Evolutionary conservation across 176 grass and related monocot genomes (phyloP).

Genomic region (Carex kokanica): DNA sequence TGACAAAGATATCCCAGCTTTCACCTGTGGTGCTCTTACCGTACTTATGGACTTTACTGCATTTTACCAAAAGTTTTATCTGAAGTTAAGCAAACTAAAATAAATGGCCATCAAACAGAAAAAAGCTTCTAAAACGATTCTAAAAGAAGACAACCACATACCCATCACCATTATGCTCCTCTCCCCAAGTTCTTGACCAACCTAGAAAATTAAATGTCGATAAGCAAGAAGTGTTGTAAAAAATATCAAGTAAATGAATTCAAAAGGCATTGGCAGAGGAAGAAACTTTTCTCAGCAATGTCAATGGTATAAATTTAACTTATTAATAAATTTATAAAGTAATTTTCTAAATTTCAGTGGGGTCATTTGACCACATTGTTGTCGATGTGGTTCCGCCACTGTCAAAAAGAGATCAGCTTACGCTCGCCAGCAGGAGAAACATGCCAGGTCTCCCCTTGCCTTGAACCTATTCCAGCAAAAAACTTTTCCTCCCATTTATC

Average conservation of each 20-base stretch:
- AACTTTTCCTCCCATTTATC: conserved; percentile 99
- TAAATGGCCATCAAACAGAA: not conserved
- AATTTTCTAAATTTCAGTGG: no score
- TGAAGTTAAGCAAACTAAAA: not conserved
- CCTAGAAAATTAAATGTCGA: conserved; percentile 45
- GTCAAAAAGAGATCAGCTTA: conserved; percentile 40
- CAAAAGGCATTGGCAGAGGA: no score
- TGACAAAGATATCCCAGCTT: conserved; percentile 80
- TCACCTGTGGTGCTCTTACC: conserved; percentile 92
- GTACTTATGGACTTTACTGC: conserved; percentile 95
- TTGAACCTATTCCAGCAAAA: conserved; percentile 90
- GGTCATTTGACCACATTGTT: no score
- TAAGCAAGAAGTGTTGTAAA: conserved; percentile 7
- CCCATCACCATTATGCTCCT: conserved; percentile 93
- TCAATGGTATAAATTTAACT: no score
- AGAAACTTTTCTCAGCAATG: no score
- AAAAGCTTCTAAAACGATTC: not conserved
- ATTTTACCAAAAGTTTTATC: not conserved
- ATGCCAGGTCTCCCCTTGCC: conserved; percentile 99
- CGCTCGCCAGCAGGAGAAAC: conserved; percentile 63
- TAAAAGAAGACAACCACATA: conserved; percentile 28
- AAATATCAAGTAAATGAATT: not conserved
- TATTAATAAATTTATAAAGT: no score
- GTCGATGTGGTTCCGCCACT: no score
- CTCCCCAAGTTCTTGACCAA: conserved; percentile 99